Evolutionary conservation across 805 yeast genomes (phyloP), one percentile per base, ranked within the genome.

Genomic region (Henningerozyma blattae): DNA sequence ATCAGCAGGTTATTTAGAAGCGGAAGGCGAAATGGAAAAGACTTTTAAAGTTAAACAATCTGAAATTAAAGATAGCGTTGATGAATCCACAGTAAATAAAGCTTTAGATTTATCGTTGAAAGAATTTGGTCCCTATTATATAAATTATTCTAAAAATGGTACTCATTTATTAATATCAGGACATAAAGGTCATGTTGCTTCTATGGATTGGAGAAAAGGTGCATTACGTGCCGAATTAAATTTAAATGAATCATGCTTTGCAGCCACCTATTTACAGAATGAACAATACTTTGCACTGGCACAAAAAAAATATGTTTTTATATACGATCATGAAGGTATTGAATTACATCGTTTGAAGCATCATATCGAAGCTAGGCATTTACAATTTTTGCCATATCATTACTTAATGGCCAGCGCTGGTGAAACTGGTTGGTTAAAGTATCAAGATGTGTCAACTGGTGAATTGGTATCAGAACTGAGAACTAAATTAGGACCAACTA

Each of bases 251-350:
- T 85, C 96, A 0, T 84, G 87, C 9, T 72, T 83, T 49, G 91
- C 87, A 2, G 95, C 87, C 18, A 82, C 86, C 50, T 86, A 81
- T 59, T 64, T 91, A 41, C 96, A 89, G 50, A 86, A 80, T 51
- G 93, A 87, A 52, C 95, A 86, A 58, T 86, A 66, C 58, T 86
- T 84, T 62, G 99, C 99, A 0, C 95, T 78, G 14, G 97, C 99
- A 2, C 99, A 91, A 61, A 87, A 86, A 60, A 87, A 85, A 56
- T 84, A 89, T 58, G 82, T 91, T 0, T 91, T 79, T 54, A 82
- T 91, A 25, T 91, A 91, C 56, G 95, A 91, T 58, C 77, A 78
- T 44, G 74, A 77, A 41, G 99, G 99, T 19, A 68, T 79, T 34
- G 99, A 91, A 65, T 61, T 91, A 39, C 99, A 91, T 59, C 73